These are phyloP conservation scores for Coemansia sp. DNA, from an alignment of 192 early-diverging fungal genomes.

Conservation along the genomic window DNA sequence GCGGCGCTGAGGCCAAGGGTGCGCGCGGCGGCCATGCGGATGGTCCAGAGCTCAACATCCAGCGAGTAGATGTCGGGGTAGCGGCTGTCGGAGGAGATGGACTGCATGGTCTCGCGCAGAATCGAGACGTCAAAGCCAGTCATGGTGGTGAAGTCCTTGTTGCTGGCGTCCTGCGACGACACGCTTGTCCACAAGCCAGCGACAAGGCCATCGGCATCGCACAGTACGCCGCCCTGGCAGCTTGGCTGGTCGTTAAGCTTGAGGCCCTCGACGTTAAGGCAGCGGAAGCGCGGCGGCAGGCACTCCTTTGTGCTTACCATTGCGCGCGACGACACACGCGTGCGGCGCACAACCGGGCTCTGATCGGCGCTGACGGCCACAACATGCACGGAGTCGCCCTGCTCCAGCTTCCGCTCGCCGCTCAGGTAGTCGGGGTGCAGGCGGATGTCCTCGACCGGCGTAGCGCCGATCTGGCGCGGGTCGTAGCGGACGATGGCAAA, in stretches of 20 bases:
- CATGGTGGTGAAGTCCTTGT: conserved; percentile 68
- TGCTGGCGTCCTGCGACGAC: conserved; percentile 68
- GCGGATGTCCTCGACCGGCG: conserved; percentile 68
- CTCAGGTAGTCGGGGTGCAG: conserved; percentile 39
- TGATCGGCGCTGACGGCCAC: conserved; percentile 66
- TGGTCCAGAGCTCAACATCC: conserved; percentile 71
- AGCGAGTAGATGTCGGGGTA: conserved; percentile 60
- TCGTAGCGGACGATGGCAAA: conserved; percentile 84
- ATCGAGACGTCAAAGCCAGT: conserved; percentile 48
- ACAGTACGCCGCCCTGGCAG: conserved; percentile 71
- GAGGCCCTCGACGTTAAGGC: conserved; percentile 76
- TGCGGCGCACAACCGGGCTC: conserved; percentile 62
- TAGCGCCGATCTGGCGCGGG: conserved; percentile 66
- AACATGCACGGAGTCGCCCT: conserved; percentile 64
- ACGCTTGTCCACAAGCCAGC: conserved; percentile 72
- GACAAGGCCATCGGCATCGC: conserved; percentile 59
- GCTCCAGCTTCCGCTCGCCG: conserved; percentile 33
- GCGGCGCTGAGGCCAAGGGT: conserved; percentile 63
- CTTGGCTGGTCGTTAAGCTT: conserved; percentile 68
- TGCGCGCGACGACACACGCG: conserved; percentile 35
- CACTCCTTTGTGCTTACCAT: conserved; percentile 72
- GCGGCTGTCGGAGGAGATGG: conserved; percentile 18
- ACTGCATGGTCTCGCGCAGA: conserved; percentile 47
- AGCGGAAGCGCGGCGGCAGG: conserved; percentile 73
- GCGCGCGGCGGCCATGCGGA: conserved; percentile 70